phyloP scores from a whole-genome alignment of 1,284 basidiomycete species.

The Cystobasidiaceae sp. region DNA sequence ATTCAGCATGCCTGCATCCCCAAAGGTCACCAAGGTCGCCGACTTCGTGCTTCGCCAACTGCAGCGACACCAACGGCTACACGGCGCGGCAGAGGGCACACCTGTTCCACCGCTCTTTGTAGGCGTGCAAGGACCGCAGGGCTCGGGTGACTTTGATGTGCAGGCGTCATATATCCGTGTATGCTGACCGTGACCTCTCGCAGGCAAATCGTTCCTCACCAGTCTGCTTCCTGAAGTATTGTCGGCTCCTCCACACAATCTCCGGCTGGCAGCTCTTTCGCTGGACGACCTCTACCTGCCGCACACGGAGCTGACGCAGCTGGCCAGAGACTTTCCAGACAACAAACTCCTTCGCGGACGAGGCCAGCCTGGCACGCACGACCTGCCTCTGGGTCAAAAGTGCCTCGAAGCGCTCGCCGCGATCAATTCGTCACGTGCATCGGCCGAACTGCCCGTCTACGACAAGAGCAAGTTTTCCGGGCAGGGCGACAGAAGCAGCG shows the following conservation, averaged over 20 bases:
- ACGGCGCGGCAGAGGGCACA: not conserved
- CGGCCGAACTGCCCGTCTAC: slow-evolving; percentile 67
- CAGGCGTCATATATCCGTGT: no score
- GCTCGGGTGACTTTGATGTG: slow-evolving; percentile 40
- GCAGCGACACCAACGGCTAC: slow-evolving; percentile 25
- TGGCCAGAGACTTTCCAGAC: slow-evolving; percentile 55
- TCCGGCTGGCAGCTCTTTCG: slow-evolving; percentile 64
- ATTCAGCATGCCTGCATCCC: not conserved
- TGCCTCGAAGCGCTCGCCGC: slow-evolving; percentile 55
- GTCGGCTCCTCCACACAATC: slow-evolving; percentile 52
- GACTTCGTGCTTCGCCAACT: slow-evolving; percentile 38
- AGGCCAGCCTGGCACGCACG: slow-evolving; percentile 83
- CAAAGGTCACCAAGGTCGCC: slow-evolving; percentile 28
- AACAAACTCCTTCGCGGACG: slow-evolving; percentile 69
- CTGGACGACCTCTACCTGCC: slow-evolving; percentile 82
- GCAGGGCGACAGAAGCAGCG: slow-evolving; percentile 68
- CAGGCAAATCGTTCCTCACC: slow-evolving; percentile 68
- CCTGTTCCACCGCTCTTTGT: slow-evolving; percentile 50
- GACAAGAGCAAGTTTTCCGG: slow-evolving; percentile 77
- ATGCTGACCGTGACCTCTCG: not conserved
- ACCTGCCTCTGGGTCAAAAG: slow-evolving; percentile 59
- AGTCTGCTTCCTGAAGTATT: slow-evolving; percentile 55
- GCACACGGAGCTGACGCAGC: slow-evolving; percentile 55
- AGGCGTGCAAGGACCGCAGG: slow-evolving; percentile 77
- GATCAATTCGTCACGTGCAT: slow-evolving; percentile 49